Evolutionary conservation across 2,329 filamentous ascomycete species (phyloP).

Genomic region (Gnomoniopsis smithogilvyi): DNA sequence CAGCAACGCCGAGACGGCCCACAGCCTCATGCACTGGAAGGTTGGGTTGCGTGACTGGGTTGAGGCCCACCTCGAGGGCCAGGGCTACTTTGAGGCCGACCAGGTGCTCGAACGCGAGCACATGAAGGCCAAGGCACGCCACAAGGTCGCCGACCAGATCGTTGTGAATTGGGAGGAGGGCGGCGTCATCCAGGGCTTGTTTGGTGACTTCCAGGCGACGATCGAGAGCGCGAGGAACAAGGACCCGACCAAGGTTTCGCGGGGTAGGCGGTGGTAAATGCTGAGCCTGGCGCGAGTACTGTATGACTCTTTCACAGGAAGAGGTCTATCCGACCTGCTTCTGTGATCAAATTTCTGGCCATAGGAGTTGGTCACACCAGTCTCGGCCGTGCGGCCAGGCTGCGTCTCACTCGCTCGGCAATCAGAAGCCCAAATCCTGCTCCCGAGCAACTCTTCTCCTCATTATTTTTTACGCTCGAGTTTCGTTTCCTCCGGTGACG

Average conservation of each 20-base stretch:
- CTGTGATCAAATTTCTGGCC: too few relatives aligned
- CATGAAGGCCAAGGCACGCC: conserved; percentile 56
- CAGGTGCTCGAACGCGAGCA: conserved; percentile 59
- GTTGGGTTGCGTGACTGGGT: conserved; percentile 71
- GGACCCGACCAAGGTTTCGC: conserved; percentile 24
- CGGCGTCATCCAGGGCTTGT: conserved; percentile 60
- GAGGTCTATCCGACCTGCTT: neutral
- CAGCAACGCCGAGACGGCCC: conserved; percentile 62
- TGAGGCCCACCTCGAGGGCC: conserved; percentile 53
- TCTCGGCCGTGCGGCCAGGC: too few relatives aligned
- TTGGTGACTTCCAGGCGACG: conserved; percentile 61
- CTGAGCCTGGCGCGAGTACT: neutral
- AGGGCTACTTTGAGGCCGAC: conserved; percentile 55
- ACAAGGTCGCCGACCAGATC: conserved; percentile 59
- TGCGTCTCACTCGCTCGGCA: too few relatives aligned
- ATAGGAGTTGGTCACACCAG: too few relatives aligned
- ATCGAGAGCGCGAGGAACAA: conserved; percentile 55
- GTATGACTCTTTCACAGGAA: neutral
- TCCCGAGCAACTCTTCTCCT: too few relatives aligned
- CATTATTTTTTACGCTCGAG: too few relatives aligned
- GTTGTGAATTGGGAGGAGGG: conserved; percentile 60
- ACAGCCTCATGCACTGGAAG: conserved; percentile 74
- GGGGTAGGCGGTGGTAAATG: conserved; percentile 7
- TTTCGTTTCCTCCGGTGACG: too few relatives aligned
- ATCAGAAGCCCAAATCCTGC: too few relatives aligned